A percentile compares a stretch with the other conserved stretches of the same genome.
Evolutionary conservation across 768 basidiomycete species (phyloP).

Genomic region (Paxillus ammoniavirescens): DNA sequence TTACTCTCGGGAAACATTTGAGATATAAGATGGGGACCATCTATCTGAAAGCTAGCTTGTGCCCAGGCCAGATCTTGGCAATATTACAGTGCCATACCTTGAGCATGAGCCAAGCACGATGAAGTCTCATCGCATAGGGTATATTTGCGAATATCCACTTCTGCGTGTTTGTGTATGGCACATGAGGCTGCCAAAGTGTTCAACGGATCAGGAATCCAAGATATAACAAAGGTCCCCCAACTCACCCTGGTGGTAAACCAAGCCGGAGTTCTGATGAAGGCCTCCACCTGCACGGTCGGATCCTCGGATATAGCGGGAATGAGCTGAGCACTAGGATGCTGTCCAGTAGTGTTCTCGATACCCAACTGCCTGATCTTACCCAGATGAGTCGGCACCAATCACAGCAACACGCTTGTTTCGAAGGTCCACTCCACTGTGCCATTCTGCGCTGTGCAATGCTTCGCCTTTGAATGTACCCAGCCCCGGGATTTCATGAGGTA

Average conservation of each 20-base stretch:
- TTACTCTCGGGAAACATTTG: background rate
- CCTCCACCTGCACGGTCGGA: slow-evolving; percentile 47
- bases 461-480: slow-evolving; percentile 41
- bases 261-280: slow-evolving; percentile 56
- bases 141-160: slow-evolving; percentile 53
- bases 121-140: slow-evolving; percentile 46
- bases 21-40: background rate
- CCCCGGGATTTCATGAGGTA: slow-evolving; percentile 32
- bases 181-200: slow-evolving; percentile 1
- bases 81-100: slow-evolving; percentile 31
- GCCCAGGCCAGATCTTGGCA: background rate
- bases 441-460: slow-evolving; percentile 50
- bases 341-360: background rate
- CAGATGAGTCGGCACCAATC: slow-evolving; percentile 63
- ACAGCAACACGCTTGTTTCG: slow-evolving; percentile 36
- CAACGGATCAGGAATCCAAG: slow-evolving; percentile 30
- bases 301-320: slow-evolving; percentile 51
- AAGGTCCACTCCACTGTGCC: slow-evolving; percentile 40
- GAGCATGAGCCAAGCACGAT: slow-evolving; percentile 48
- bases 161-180: slow-evolving; percentile 37
- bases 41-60: background rate
- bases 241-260: slow-evolving; percentile 55
- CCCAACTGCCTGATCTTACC: slow-evolving; percentile 30
- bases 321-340: slow-evolving; percentile 49
- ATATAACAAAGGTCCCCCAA: background rate